Percentiles rank a stretch among this genome's conserved stretches.
phyloP scores from a whole-genome alignment of 2,329 filamentous ascomycete species.

The Dactylonectria estremocensis region DNA sequence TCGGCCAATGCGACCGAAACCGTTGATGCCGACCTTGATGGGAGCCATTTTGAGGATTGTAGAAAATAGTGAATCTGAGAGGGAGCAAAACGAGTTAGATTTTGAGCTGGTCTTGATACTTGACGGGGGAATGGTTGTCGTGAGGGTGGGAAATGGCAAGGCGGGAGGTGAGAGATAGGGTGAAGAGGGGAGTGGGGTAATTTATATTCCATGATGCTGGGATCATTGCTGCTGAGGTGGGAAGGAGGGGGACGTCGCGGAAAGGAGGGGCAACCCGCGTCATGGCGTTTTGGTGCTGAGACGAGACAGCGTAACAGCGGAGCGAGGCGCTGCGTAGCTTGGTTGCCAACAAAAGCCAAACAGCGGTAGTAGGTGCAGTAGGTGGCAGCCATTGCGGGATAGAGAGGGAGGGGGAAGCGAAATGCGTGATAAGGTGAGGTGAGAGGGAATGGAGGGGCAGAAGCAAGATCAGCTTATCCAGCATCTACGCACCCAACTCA shows the following conservation, averaged over 20 bases:
- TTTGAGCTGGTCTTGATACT: neutral
- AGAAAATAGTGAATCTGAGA: constrained; percentile 31
- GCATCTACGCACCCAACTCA: neutral
- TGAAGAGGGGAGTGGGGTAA: constrained; percentile 44
- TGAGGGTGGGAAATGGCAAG: constrained; percentile 22
- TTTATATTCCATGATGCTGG: constrained; percentile 44
- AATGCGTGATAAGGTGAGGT: neutral
- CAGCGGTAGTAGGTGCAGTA: neutral
- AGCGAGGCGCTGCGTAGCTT: constrained; percentile 3
- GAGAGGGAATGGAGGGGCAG: constrained; percentile 15
- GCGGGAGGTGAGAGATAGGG: constrained; percentile 15
- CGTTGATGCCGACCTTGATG: constrained; percentile 96
- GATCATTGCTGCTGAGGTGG: constrained; percentile 13
- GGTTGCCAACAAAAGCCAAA: constrained; percentile 8
- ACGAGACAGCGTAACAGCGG: neutral
- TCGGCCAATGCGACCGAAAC: constrained; percentile 99
- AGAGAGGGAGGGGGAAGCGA: neutral
- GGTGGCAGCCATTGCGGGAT: neutral
- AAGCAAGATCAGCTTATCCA: neutral
- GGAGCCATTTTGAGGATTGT: constrained; percentile 57
- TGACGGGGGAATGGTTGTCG: neutral
- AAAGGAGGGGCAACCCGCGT: constrained; percentile 27
- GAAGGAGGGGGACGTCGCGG: constrained; percentile 23
- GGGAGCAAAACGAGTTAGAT: constrained; percentile 32
- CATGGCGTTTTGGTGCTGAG: constrained; percentile 14